Base-by-base conservation (phyloP, 495 filamentous ascomycete genomes). In the Podospora pseudopauciseta region DNA sequence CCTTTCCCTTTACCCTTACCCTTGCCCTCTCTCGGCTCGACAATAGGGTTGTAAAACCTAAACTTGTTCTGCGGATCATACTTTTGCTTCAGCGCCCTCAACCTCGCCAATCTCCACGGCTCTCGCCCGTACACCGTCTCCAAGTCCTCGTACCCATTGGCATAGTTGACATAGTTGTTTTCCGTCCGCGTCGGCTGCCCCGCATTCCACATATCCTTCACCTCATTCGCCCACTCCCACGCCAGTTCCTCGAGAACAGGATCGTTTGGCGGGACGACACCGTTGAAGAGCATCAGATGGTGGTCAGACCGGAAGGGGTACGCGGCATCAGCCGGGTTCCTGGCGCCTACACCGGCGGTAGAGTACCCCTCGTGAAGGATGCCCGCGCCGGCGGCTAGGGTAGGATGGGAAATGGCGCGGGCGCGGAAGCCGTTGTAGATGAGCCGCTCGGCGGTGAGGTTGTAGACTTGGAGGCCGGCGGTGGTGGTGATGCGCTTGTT, bases 81-180 rank as follows among this genome's bases (percentile, higher is more conserved):
- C 67, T 70, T 66, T 39, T 63, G 66, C 72, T 83, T 84, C 20
- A 83, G 66, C 16, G 66, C 66, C 64, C 67, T 76, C 68, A 85
- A 68, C 64, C 71, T 77, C 63, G 75, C 72, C 60, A 81, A 63
- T 32, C 83, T 70, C 82, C 79, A 81, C 18, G 70, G 39, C 28
- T 84, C 82, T 71, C 80, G 81, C 13, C 84, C 82, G 71, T 85
- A 85, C 59, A 79, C 58, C 2, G 70, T 70, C 60, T 77, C 72
- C 6, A 74, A 65, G 4, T 64, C 62, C 75, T 86, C 83, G 18
- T 76, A 67, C 1, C 80, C 83, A 20, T 72, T 65, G 9, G 81
- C 83, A 73, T 86, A 85, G 67, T 85, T 86, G 18, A 82, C 74
- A 68, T 86, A 86, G 49, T 69, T 60, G 59, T 67, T 64, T 9